These are phyloP conservation scores for Yueomyces sp. DNA, from an alignment of 805 yeast species.

Conservation along the genomic window DNA sequence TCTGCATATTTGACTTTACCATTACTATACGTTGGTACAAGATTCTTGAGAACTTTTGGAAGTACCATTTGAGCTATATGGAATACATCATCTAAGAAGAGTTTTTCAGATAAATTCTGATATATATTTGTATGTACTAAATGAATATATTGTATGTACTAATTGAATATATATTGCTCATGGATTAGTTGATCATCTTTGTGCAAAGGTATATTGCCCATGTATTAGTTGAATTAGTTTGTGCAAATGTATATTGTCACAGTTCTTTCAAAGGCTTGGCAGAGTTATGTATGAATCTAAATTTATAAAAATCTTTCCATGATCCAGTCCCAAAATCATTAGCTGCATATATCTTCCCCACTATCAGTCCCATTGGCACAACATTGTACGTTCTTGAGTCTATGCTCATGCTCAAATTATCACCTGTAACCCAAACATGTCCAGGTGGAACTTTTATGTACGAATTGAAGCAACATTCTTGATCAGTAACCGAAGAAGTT, in stretches of 20 bases:
- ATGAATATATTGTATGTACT: no score
- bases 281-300: slow-evolving; percentile 40
- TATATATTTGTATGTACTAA: background rate
- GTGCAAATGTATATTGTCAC: no score
- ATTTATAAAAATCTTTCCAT: slow-evolving; percentile 33
- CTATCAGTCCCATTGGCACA: slow-evolving; percentile 78
- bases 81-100: slow-evolving; percentile 1
- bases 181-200: no score
- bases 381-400: slow-evolving; percentile 85
- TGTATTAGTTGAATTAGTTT: no score
- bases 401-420: slow-evolving; percentile 71
- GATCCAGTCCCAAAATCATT: slow-evolving; percentile 39
- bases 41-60: slow-evolving; percentile 39
- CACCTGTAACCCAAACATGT: slow-evolving; percentile 96
- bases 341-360: slow-evolving; percentile 77
- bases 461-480: slow-evolving; percentile 22
- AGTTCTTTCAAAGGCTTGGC: background rate
- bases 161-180: no score
- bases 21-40: slow-evolving; percentile 49
- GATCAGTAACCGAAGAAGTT: slow-evolving; percentile 11
- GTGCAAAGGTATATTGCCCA: no score
- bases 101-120: background rate
- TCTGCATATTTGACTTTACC: slow-evolving; percentile 34
- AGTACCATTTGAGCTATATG: background rate
- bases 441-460: slow-evolving; percentile 80